Percentiles rank a stretch among this genome's conserved stretches.
Evolutionary conservation across 306 rosid genomes (phyloP).

Genomic region (Lagenaria siceraria): DNA sequence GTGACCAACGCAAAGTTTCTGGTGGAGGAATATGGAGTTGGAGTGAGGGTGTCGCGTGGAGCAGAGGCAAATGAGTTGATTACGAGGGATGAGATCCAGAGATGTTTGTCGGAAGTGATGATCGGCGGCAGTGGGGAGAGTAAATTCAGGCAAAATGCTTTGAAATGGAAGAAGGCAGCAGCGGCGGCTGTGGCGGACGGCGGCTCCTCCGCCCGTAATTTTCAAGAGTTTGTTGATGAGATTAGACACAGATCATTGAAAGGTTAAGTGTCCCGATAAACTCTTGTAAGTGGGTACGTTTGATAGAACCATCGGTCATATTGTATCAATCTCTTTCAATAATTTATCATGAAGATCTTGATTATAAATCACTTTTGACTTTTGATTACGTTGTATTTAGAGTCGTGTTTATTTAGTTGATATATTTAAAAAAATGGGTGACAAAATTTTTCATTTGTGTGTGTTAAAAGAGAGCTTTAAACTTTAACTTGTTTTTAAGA

Average conservation of each 20-base stretch:
- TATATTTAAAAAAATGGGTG: too few species aligned
- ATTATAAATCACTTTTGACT: too few species aligned
- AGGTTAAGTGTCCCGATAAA: too few species aligned
- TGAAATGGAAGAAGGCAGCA: constrained; percentile 24
- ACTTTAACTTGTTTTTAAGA: too few species aligned
- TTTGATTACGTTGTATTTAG: too few species aligned
- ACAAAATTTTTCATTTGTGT: too few species aligned
- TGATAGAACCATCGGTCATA: too few species aligned
- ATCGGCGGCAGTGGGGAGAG: constrained; percentile 7
- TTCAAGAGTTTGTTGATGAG: constrained; percentile 28
- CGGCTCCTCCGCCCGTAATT: constrained; percentile 32
- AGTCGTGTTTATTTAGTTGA: too few species aligned
- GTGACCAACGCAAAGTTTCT: constrained; percentile 51
- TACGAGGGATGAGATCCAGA: constrained; percentile 20
- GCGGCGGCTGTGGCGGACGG: constrained; percentile 22
- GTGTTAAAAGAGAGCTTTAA: too few species aligned
- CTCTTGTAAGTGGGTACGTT: too few species aligned
- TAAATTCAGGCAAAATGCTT: constrained; percentile 20
- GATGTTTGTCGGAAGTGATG: constrained; percentile 31
- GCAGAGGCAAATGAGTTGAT: constrained; percentile 17
- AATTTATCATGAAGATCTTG: too few species aligned
- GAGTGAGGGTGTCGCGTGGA: constrained; percentile 24
- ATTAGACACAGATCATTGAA: not conserved
- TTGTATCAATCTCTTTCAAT: too few species aligned
- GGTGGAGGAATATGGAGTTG: constrained; percentile 35